Base-by-base conservation (phyloP, 164 flowering plant species). In the Chimonanthus salicifolius region DNA sequence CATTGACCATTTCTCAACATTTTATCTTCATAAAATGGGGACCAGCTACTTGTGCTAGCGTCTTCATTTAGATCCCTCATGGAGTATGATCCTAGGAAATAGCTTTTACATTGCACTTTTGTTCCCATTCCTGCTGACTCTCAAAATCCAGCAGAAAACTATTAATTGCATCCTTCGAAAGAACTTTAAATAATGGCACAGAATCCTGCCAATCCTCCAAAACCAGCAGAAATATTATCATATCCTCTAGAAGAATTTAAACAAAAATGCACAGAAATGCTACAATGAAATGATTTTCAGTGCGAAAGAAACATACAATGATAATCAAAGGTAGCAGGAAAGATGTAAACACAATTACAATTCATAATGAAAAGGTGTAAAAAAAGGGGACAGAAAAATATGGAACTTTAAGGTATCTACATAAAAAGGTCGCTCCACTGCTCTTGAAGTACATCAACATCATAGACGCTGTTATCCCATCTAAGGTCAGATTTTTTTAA, bases 11-110 rank as follows among this genome's bases (percentile, higher is more conserved):
- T 86, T 74, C 84, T 47, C 47, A 88, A 80, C 46, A 72, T 72
- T 62, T 81, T 82, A 72, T 92, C 97, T 58, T 85, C 88, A 80
- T 80, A 87, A 79, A 68, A 86, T 3, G 80, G 70, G 46, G 90
- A 87, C 96, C 97, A 93, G 66, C 81, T 81, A 78, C 84, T 78
- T 79, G 87, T 83, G 73, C 84, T 92, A 67, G 87, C 83, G 74
- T 89, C 91, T 74, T 87, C 88, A 78, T 84, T 91, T 68, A 90
- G 87, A 83, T 90, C 94, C 88, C 88, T 86, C 94, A 89, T 89
- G 76, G 92, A 78, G 84, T 80, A 81, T 83, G 82, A 85, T 67
- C 84, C 90, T 20, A 89, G 91, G 73, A 85, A 72, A 82, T 75
- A 87, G 83, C 88, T 85, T 81, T 94, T 85, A 73, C 74, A 79